Base-by-base conservation (phyloP, 768 basidiomycete species). In the Termitomyces sp. region DNA sequence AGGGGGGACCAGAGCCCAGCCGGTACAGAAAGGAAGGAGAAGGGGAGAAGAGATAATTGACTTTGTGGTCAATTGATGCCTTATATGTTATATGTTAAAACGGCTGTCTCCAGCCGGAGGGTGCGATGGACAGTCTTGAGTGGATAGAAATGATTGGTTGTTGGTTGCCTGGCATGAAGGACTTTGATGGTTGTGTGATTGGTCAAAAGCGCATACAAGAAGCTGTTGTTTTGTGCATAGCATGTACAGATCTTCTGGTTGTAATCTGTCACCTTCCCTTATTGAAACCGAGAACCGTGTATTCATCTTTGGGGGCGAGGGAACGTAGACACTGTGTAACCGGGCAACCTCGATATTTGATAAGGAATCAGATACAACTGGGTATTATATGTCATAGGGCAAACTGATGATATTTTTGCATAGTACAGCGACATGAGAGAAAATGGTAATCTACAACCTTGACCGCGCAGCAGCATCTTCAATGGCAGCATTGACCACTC, bases 381-480 rank as follows among this genome's bases (percentile, higher is more conserved):
- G 5, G 10, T n/a, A n/a, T n/a, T n/a, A n/a, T n/a, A n/a, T n/a
- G n/a, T n/a, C n/a, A n/a, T n/a, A n/a, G n/a, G n/a, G n/a, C n/a
- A n/a, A n/a, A n/a, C n/a, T n/a, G 10, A 52, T 45, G 34, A 15
- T 39, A 57, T 46, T 36, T 44, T 7, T 29, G 29, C 12, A 12
- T 13, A 24, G 22, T 15, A n/a, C 26, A 39, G 36, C 34, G 8
- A 37, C 26, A 52, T 13, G 26, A 18, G 26, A 18, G n/a, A 41
- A 12, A 29, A 28, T 52, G 37, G 28, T 39, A 52, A 39, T 46
- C 65, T 68, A 79, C 59, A 85, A 64, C 56, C 77, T 75, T 9
- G 78, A 72, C 56, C 75, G 78, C 3, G 81, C 82, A 26, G 76
- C 78, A 10, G 77, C 77, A 62, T 85, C 81, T 48, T 82, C 82